Evolutionary conservation across 768 basidiomycete species (phyloP).

Genomic region (Termitomyces sp.): DNA sequence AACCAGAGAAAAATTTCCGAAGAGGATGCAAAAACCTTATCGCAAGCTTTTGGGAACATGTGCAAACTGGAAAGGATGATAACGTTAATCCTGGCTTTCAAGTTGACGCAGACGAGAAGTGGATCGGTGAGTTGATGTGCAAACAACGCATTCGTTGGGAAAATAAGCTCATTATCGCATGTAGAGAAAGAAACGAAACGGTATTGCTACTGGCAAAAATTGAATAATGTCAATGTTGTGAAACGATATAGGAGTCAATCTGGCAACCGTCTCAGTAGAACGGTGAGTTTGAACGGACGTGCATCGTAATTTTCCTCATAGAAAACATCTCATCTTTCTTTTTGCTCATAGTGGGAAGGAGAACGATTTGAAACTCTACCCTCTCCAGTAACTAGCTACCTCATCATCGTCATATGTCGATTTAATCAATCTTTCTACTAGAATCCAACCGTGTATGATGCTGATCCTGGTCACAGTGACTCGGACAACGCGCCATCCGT

Average conservation of each 20-base stretch:
- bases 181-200: conserved; percentile 32
- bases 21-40: conserved; percentile 53
- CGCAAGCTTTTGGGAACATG: conserved; percentile 58
- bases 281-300: neutral
- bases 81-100: conserved; percentile 49
- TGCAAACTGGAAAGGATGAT: conserved; percentile 47
- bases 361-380: neutral
- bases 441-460: neutral
- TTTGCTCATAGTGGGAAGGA: neutral
- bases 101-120: conserved; percentile 37
- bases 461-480: neutral
- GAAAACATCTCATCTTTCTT: neutral
- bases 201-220: neutral
- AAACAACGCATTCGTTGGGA: conserved; percentile 3
- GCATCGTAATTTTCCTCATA: neutral
- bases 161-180: neutral
- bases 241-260: neutral
- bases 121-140: conserved; percentile 50
- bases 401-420: too few relatives aligned
- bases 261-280: neutral
- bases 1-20: conserved; percentile 56
- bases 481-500: conserved; percentile 8
- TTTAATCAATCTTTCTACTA: neutral
- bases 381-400: neutral
- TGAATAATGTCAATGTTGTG: neutral